Evolutionary conservation across 2,329 filamentous ascomycete species (phyloP).

Genomic region (Colletotrichum siamense): DNA sequence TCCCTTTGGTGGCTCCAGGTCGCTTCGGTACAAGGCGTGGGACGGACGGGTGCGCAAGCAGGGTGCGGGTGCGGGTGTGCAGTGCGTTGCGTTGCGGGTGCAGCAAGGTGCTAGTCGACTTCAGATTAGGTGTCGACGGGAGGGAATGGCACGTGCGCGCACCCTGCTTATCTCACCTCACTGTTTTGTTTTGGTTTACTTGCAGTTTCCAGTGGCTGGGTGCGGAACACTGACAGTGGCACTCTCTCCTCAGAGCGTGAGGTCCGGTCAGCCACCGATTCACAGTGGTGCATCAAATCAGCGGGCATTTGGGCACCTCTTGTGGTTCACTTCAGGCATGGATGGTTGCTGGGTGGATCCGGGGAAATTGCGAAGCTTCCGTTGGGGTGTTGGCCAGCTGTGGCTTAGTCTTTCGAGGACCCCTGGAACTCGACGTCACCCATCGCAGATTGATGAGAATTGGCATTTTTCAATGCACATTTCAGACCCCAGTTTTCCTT

Average conservation of each 20-base stretch:
- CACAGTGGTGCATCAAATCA: background rate
- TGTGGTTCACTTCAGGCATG: background rate
- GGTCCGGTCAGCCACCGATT: background rate
- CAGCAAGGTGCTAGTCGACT: background rate
- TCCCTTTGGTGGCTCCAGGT: background rate
- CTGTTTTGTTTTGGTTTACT: background rate
- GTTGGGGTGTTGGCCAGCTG: constrained; percentile 5
- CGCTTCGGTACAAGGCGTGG: background rate
- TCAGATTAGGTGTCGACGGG: background rate
- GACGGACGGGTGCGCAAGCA: background rate
- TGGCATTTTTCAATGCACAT: background rate
- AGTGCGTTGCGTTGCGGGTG: background rate
- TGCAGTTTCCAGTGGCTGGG: background rate
- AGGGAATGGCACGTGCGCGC: background rate
- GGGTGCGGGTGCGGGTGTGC: constrained; percentile 10
- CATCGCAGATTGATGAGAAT: background rate
- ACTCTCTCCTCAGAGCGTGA: background rate
- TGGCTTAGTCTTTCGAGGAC: background rate
- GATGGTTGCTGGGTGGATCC: constrained; percentile 1
- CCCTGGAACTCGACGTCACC: constrained; percentile 16
- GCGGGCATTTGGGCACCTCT: background rate
- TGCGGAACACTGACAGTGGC: background rate
- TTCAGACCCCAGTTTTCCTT: background rate
- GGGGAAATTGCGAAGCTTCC: constrained; percentile 14
- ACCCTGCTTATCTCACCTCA: background rate